A percentile compares a stretch with the other conserved stretches of the same genome.
These are phyloP conservation scores for Phytophthora pini DNA, from an alignment of 352 stramenopile genomes.

Conservation along the genomic window DNA sequence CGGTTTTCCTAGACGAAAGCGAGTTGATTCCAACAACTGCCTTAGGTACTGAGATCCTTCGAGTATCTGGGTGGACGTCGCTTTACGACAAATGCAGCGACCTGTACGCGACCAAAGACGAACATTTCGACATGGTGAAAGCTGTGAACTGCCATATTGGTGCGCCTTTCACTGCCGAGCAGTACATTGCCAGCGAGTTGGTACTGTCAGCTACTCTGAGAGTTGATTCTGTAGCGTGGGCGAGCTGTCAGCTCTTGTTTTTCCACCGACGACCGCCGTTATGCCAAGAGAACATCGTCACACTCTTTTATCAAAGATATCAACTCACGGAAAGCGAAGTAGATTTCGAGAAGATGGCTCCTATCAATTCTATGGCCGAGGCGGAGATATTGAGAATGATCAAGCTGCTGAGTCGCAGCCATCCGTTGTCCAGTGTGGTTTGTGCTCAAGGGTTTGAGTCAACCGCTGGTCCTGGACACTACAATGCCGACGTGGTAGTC, in stretches of 20 bases:
- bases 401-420: conserved; percentile 49
- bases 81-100: conserved; percentile 38
- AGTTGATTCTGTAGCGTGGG: conserved; percentile 64
- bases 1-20: conserved; percentile 17
- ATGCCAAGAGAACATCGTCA: conserved; percentile 67
- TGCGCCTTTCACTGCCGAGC: conserved; percentile 7
- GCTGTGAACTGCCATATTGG: conserved; percentile 36
- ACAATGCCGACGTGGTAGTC: conserved; percentile 35
- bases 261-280: conserved; percentile 54
- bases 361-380: conserved; percentile 57
- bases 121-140: conserved; percentile 40
- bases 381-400: conserved; percentile 56
- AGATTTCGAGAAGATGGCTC: conserved; percentile 27
- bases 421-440: conserved; percentile 42
- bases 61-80: conserved; percentile 45
- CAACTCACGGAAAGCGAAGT: conserved; percentile 35
- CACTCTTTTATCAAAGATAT: conserved; percentile 55
- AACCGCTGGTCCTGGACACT: conserved; percentile 30
- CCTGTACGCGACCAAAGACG: conserved; percentile 34
- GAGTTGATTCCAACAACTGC: neutral
- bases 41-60: conserved; percentile 21
- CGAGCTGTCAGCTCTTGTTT: conserved; percentile 61
- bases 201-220: conserved; percentile 47
- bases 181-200: conserved; percentile 33
- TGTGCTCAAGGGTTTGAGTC: conserved; percentile 59